Base-by-base conservation (phyloP, 345 rosid genomes). In the Gossypium australe region DNA sequence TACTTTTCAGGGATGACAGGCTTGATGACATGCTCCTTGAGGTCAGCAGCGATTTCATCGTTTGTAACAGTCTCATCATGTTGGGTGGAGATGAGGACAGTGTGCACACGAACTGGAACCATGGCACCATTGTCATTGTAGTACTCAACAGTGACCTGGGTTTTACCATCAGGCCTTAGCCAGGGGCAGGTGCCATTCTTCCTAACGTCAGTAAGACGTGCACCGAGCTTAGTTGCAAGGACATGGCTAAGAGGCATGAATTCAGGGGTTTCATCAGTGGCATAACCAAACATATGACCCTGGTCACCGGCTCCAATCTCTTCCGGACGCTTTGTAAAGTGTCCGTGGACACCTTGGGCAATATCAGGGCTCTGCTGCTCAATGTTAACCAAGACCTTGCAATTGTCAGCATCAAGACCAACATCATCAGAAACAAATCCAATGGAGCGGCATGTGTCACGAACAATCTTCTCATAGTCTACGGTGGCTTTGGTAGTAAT, bases 331-430 rank as follows among this genome's bases (percentile, higher is more conserved):
- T 87, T 89, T 67, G 91, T 87, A 63, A 87, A 88, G 78, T 89
- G 93, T 41, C 93, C 93, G 38, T 89, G 91, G 71, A 89, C 94
- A 74, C 94, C 91, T 72, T 89, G 94, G 77, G 94, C 92, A 69
- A 89, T 89, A 73, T 89, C 94, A 18, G 94, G 94, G 74, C 91
- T 87, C 82, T 89, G 94, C 86, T 89, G 90, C 85, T 89, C 94
- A 29, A 89, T 89, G 86, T 90, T 88, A 77, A 90, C 94, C 53
- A 88, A 78, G 63, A 90, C 94, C 85, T 85, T 90, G 83, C 94
- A 90, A 80, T 80, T 81, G 72, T 90, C 94, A 16, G 94, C 92
- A 72, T 90, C 92, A 17, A 90, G 92, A 63, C 92, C 94, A 0
- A 90, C 94, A 59, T 90, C 89, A 8, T 85, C 89, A 0, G 94